Base-by-base conservation (phyloP, 108 stramenopile genomes). In the Bacterosira constricta region DNA sequence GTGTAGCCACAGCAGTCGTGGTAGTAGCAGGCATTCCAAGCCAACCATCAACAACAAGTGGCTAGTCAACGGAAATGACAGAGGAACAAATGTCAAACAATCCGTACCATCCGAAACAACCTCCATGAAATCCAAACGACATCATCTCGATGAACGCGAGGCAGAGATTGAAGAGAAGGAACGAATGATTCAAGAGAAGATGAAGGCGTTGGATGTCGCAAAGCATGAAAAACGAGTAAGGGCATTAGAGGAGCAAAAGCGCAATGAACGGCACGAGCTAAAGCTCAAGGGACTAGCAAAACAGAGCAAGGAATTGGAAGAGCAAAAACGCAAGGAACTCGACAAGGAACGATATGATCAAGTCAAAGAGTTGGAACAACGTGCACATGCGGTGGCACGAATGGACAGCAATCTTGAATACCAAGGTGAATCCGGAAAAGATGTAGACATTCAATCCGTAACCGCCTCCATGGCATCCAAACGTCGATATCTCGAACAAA, bases 391-490 rank as follows among this genome's bases (percentile, higher is more conserved):
- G n/a, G n/a, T n/a, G n/a, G n/a, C n/a, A n/a, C n/a, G n/a, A 31
- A 55, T 17, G 31, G 13, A n/a, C 4, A 4, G 54, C 54, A 4
- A 1, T 4, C 0, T 4, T 13, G 10, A 25, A 25, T 2, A 13
- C 11, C 27, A 55, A 25, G 6, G 6, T 4, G 31, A 29, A 18
- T 3, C 1, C 46, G 11, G 3, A 23, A 26, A 29, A 8, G 29
- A 21, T 23, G 41, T 17, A 42, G 42, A 42, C n/a, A 17, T 6
- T 15, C 55, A 9, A 4, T 57, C 55, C 2, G 55, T 57, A 3
- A 57, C 55, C 1, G 1, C 29, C 30, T 57, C 55, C 1, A 57
- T 57, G 63, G 66, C 36, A 4, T 53, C 66, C 12, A 49, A 10
- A 30, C 42, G 52, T 54, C 52, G 29, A 54, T 20, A 20, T 26